Evolutionary conservation across 23 red algal genomes (phyloP).

Genomic region (Gracilariopsis chorda): DNA sequence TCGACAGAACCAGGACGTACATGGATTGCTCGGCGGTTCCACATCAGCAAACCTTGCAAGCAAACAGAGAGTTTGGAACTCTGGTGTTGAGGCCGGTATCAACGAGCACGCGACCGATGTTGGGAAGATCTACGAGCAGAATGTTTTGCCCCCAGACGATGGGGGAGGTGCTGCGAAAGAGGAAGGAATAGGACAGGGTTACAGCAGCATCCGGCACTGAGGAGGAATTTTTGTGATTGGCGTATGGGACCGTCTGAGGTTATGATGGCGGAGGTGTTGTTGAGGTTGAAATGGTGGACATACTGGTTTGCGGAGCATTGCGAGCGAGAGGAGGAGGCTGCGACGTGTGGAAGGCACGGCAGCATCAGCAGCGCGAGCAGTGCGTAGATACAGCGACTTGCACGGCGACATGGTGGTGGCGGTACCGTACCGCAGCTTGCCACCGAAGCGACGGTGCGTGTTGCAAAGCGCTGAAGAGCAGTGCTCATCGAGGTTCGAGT

Average conservation of each 20-base stretch:
- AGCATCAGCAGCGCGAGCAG: too few species aligned
- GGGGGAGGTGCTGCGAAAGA: neutral
- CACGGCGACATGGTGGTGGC: too few species aligned
- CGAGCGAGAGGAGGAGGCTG: too few species aligned
- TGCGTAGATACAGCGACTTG: too few species aligned
- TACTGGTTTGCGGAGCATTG: conserved; percentile 24
- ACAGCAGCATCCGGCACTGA: neutral
- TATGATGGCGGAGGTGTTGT: neutral
- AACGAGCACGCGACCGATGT: conserved; percentile 11
- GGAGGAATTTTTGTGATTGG: neutral
- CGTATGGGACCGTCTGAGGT: conserved; percentile 19
- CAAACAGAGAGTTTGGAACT: neutral
- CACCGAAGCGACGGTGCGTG: too few species aligned
- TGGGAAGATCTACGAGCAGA: neutral
- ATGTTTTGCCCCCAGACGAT: conserved; percentile 23
- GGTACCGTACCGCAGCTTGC: too few species aligned
- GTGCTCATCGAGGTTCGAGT: too few species aligned
- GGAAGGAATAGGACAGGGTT: neutral
- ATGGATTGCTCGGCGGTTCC: neutral
- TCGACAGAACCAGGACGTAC: neutral
- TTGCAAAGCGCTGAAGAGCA: too few species aligned
- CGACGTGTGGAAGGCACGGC: too few species aligned
- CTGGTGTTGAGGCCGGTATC: conserved; percentile 16
- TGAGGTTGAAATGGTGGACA: neutral
- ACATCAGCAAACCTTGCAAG: neutral